Percentiles rank a stretch among this genome's conserved stretches.
Conservation (phyloP, 2,329 filamentous ascomycete genomes). For the Penicillium glabrum region DNA sequence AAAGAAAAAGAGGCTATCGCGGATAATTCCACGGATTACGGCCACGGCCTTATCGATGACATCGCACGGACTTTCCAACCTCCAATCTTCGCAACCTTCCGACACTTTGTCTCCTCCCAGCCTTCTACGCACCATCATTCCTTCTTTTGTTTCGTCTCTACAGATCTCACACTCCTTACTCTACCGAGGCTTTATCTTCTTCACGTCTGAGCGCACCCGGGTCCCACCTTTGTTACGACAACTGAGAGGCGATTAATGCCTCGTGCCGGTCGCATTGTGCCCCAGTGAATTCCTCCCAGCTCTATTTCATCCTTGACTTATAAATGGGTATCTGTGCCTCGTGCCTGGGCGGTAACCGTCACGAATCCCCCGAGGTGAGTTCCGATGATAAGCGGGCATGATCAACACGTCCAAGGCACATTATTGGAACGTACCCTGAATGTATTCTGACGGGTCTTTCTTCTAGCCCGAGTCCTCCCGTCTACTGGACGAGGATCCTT, state of each 20-base stretch:
- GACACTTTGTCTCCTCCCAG: neutral
- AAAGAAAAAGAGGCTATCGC: neutral
- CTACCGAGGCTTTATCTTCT: neutral
- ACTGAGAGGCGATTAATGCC: constrained; percentile 20
- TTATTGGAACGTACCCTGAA: constrained; percentile 15
- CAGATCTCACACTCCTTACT: constrained; percentile 18
- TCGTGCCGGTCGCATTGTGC: constrained; percentile 19
- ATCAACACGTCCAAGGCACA: constrained; percentile 11
- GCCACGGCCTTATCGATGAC: constrained; percentile 25
- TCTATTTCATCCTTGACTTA: constrained; percentile 2
- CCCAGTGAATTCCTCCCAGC: neutral
- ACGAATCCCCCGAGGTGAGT: constrained; percentile 38
- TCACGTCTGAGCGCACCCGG: neutral
- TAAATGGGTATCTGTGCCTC: constrained; percentile 48
- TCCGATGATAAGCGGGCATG: neutral
- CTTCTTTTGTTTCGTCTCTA: constrained; percentile 1
- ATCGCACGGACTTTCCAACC: constrained; percentile 23
- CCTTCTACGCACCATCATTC: constrained; percentile 7
- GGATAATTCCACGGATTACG: constrained; percentile 12
- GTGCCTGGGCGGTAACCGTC: constrained; percentile 41
- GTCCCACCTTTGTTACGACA: constrained; percentile 10
- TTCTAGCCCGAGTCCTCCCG: constrained; percentile 42
- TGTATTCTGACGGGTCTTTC: constrained; percentile 12
- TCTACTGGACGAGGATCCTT: constrained; percentile 47
- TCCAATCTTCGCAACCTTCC: constrained; percentile 5